Conservation (phyloP, 768 basidiomycete genomes). For the Brasilioporus rufonigricans region DNA sequence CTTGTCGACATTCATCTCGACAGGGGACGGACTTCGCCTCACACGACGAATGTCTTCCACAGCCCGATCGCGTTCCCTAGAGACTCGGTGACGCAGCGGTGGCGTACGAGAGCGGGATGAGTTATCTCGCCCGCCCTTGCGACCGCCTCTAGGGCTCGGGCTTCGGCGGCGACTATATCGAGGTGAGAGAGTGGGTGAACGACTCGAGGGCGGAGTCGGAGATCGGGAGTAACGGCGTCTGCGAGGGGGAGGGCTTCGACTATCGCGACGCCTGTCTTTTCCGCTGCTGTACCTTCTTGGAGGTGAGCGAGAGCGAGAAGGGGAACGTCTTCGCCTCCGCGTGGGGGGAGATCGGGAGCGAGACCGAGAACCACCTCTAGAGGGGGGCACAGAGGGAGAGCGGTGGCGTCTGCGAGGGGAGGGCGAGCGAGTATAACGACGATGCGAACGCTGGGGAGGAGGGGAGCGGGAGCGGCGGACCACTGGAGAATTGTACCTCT, state of each 20-base stretch:
- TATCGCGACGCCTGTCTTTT: constrained; percentile 27
- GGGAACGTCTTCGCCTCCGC: constrained; percentile 37
- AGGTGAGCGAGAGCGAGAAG: constrained; percentile 30
- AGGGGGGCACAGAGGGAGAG: constrained; percentile 34
- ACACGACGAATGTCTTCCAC: constrained; percentile 18
- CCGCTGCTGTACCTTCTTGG: constrained; percentile 21
- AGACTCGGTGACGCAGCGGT: constrained; percentile 32
- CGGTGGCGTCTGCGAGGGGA: constrained; percentile 28
- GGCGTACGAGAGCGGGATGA: constrained; percentile 38
- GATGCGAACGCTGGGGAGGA: constrained; percentile 22
- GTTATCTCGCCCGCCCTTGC: constrained; percentile 28
- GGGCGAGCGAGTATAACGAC: constrained; percentile 26
- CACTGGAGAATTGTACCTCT: constrained; percentile 33
- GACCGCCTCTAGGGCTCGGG: constrained; percentile 33
- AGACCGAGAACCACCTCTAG: constrained; percentile 38
- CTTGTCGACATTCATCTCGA: constrained; percentile 24
- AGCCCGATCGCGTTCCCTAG: constrained; percentile 24
- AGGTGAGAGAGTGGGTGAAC: constrained; percentile 30
- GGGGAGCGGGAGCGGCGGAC: constrained; percentile 37
- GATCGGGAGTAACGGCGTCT: constrained; percentile 47
- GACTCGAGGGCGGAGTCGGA: constrained; percentile 48
- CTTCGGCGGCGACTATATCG: constrained; percentile 48
- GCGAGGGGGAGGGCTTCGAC: constrained; percentile 33
- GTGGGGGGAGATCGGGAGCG: constrained; percentile 42
- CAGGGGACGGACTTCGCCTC: constrained; percentile 28